Conservation (phyloP, 2,329 filamentous ascomycete genomes). For the Cercospora zeina region DNA sequence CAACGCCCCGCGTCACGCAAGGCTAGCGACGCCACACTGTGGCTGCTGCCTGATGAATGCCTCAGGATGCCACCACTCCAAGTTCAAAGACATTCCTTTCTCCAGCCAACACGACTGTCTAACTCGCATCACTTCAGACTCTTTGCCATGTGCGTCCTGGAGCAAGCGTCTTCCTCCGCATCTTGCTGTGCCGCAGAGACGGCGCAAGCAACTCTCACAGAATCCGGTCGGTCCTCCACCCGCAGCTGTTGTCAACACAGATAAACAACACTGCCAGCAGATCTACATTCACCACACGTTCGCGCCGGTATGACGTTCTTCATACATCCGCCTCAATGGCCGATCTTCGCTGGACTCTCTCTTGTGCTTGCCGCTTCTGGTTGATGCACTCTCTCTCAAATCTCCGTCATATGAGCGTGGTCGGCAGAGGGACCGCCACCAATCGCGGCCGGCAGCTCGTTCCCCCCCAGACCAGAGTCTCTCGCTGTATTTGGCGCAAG, state of each 20-base stretch:
- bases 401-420: background rate
- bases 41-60: background rate
- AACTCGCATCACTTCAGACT: background rate
- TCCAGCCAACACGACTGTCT: background rate
- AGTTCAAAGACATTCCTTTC: background rate
- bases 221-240: background rate
- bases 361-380: background rate
- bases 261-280: background rate
- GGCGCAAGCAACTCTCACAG: background rate
- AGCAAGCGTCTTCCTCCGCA: background rate
- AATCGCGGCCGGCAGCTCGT: background rate
- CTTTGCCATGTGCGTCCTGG: background rate
- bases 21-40: constrained; percentile 2
- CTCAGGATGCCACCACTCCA: background rate
- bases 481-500: constrained; percentile 6
- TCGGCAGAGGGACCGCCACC: background rate
- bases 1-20: background rate
- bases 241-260: background rate
- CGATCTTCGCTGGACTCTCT: background rate
- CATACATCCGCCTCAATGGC: background rate
- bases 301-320: background rate
- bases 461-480: background rate
- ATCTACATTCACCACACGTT: too few relatives aligned
- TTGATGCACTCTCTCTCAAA: background rate
- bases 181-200: background rate